Percentiles rank a stretch among this genome's conserved stretches.
Conservation (phyloP, 495 filamentous ascomycete genomes). For the Hypoxylon fuscum region DNA sequence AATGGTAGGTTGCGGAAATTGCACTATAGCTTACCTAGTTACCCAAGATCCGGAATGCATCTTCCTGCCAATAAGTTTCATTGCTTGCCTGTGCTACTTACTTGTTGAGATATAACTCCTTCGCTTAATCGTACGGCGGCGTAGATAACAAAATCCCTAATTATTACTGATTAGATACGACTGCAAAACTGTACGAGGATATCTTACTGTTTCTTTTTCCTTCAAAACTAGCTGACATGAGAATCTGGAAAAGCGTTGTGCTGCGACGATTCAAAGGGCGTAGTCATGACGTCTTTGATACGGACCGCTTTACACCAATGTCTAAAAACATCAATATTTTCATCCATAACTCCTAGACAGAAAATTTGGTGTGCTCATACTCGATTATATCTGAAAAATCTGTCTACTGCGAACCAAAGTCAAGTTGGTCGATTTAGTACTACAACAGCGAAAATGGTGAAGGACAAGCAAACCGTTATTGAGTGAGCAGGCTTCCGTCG, state of each 20-base stretch:
- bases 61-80: too few relatives aligned
- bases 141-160: neutral
- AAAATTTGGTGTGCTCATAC: neutral
- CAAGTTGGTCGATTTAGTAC: constrained; percentile 1
- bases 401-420: neutral
- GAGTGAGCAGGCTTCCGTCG: constrained; percentile 46
- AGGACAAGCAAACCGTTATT: constrained; percentile 65
- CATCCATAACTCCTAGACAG: neutral
- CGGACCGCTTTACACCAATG: constrained; percentile 3
- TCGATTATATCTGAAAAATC: neutral
- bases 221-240: neutral
- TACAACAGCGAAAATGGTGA: constrained; percentile 64
- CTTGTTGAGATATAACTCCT: neutral
- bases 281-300: constrained; percentile 41
- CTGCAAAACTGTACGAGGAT: neutral
- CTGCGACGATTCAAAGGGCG: neutral
- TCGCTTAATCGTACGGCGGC: neutral
- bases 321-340: neutral
- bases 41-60: too few relatives aligned
- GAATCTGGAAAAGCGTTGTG: constrained; percentile 11
- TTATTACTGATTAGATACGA: neutral
- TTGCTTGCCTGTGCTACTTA: neutral
- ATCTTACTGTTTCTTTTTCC: neutral
- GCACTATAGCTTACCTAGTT: too few relatives aligned
- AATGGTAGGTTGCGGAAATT: too few relatives aligned